A percentile compares a stretch with the other conserved stretches of the same genome.
Evolutionary conservation across 2,329 filamentous ascomycete species (phyloP).

Genomic region (Colletotrichum karsti): DNA sequence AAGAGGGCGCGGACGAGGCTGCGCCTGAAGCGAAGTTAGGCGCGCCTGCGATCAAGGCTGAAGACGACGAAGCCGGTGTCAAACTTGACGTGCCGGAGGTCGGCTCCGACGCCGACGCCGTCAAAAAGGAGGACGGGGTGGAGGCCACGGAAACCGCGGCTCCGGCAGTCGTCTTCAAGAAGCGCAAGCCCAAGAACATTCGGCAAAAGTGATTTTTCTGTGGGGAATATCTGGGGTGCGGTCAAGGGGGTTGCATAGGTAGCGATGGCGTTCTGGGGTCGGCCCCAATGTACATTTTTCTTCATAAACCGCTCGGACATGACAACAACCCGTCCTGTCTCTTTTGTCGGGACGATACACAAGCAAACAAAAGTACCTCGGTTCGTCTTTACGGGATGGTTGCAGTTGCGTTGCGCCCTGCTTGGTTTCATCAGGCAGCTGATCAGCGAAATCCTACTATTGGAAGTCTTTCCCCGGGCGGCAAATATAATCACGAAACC

Average conservation of each 20-base stretch:
- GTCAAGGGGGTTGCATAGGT: neutral
- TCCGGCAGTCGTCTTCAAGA: conserved; percentile 76
- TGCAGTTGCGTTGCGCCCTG: neutral
- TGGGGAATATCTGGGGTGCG: neutral
- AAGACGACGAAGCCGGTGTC: conserved; percentile 29
- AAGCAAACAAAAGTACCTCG: neutral
- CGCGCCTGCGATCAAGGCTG: conserved; percentile 44
- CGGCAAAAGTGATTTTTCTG: conserved; percentile 61
- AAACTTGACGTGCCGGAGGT: conserved; percentile 12
- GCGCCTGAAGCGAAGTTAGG: conserved; percentile 37
- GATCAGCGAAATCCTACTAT: neutral
- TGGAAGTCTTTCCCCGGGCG: neutral
- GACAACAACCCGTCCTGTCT: neutral
- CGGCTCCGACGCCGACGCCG: conserved; percentile 12
- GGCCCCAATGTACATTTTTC: neutral
- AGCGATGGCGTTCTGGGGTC: conserved; percentile 12
- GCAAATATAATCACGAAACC: neutral
- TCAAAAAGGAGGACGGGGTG: conserved; percentile 48
- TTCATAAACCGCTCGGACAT: neutral
- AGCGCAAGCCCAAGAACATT: conserved; percentile 75
- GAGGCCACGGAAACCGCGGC: conserved; percentile 40
- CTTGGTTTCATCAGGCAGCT: neutral
- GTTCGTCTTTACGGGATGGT: neutral
- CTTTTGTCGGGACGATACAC: neutral
- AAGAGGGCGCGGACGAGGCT: conserved; percentile 36